Conservation (phyloP, 768 basidiomycete species). For the Leccinum obscurum region DNA sequence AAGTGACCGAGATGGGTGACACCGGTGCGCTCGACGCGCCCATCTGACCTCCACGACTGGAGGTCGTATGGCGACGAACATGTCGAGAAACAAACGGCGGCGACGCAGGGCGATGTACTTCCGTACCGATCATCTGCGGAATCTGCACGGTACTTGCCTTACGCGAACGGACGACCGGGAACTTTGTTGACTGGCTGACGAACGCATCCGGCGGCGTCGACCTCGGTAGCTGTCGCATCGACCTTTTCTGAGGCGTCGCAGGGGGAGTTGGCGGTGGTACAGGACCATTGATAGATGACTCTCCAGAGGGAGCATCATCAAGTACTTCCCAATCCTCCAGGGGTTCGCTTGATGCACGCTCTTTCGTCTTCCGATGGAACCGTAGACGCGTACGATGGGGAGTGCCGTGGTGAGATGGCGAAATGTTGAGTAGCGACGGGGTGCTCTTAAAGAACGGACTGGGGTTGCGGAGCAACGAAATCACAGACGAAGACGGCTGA, state of each 20-base stretch:
- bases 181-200: conserved; percentile 11
- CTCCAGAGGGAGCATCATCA: conserved; percentile 29
- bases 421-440: conserved; percentile 31
- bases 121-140: conserved; percentile 16
- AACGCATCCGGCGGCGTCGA: conserved; percentile 16
- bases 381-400: conserved; percentile 31
- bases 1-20: conserved; percentile 31
- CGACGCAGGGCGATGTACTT: conserved; percentile 30
- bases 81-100: conserved; percentile 35
- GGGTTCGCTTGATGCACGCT: conserved; percentile 34
- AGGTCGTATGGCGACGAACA: conserved; percentile 35
- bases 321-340: conserved; percentile 36
- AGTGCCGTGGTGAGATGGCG: conserved; percentile 33
- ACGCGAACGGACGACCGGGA: conserved; percentile 18
- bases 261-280: conserved; percentile 22
- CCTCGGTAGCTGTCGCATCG: conserved; percentile 18
- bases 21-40: conserved; percentile 33
- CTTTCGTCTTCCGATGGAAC: conserved; percentile 37
- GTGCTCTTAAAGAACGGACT: conserved; percentile 38
- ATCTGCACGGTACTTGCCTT: conserved; percentile 29
- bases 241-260: conserved; percentile 21
- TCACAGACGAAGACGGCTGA: conserved; percentile 36
- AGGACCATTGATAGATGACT: conserved; percentile 26
- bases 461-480: conserved; percentile 35
- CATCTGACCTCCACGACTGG: conserved; percentile 31